Evolutionary conservation across 139 green algal genomes (phyloP), one percentile per base, ranked within the genome.

Genomic region (Pleodorina starrii): DNA sequence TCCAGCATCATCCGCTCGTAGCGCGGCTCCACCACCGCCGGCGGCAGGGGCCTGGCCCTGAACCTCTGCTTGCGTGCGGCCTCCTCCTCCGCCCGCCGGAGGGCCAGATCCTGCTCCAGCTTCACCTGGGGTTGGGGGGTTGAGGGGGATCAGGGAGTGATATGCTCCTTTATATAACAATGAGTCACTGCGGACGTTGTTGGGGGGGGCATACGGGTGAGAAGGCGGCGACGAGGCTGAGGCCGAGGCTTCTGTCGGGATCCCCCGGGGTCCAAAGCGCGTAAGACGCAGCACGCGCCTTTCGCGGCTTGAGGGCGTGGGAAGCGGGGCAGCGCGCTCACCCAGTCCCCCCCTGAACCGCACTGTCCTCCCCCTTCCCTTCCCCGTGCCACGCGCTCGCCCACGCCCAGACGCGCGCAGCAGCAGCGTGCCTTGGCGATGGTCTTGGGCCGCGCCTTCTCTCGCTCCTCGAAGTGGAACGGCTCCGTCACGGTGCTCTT

Each of bases 21-120:
- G 66, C 86, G 88, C 19, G 89, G 91, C 59, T 94, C 86, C 57
- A 63, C 75, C 32, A 90, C 87, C 9, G 90, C 87, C 5, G 59
- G 17, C 29, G 93, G 93, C 40, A 94, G 43, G 44, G 91, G 90
- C 46, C 83, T 93, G 73, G 91, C 90, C 36, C 66, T 91, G 91
- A 96, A 96, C 32, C 72, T 74, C 60, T 75, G 78, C 0, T 50
- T 66, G 23, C 79, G 81, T 11, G 84, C 89, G 19, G 85, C 92
- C 78, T 90, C 89, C 50, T 89, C 92, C 77, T 96, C 94, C 68
- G 82, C 57, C 17, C 84, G 76, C 59, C 90, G 91, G 12, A 96
- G 78, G 6, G 90, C 77, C 87, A 94, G 46, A 72, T 95, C 93
- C 60, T 96, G 94, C 86, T 96, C 93, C 42, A 92, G 40, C 89